Evolutionary conservation across 106 monocot species (phyloP).

Genomic region (Platanthera guangdongensis): DNA sequence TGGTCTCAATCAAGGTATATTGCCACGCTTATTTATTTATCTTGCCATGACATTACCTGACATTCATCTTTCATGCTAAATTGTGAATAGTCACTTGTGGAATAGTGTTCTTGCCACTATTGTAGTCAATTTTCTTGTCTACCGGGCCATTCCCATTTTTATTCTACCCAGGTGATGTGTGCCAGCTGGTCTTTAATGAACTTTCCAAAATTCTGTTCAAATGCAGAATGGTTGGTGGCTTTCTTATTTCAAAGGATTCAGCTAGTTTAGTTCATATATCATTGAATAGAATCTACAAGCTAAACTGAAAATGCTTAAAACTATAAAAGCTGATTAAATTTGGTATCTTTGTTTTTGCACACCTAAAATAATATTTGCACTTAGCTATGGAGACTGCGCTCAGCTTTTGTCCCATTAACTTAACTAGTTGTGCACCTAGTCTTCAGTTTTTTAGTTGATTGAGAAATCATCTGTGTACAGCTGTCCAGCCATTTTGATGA

Average conservation of each 20-base stretch:
- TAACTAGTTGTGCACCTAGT: neutral
- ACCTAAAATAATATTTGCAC: neutral
- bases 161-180: neutral
- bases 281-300: neutral
- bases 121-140: neutral
- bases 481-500: slow-evolving; percentile 88
- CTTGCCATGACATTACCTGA: neutral
- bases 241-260: neutral
- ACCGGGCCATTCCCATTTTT: no score
- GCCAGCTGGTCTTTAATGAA: neutral
- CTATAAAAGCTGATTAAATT: neutral
- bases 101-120: neutral
- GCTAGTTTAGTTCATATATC: no score
- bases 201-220: neutral
- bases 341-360: neutral
- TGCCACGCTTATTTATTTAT: no score
- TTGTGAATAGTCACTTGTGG: neutral
- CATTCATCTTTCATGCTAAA: neutral
- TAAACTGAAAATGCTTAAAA: neutral
- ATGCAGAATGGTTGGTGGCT: neutral
- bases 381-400: neutral
- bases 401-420: neutral
- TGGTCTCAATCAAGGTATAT: no score
- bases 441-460: neutral
- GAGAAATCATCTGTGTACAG: slow-evolving; percentile 32